phyloP scores from a whole-genome alignment of 306 rosid species.

The Citrullus colocynthis region DNA sequence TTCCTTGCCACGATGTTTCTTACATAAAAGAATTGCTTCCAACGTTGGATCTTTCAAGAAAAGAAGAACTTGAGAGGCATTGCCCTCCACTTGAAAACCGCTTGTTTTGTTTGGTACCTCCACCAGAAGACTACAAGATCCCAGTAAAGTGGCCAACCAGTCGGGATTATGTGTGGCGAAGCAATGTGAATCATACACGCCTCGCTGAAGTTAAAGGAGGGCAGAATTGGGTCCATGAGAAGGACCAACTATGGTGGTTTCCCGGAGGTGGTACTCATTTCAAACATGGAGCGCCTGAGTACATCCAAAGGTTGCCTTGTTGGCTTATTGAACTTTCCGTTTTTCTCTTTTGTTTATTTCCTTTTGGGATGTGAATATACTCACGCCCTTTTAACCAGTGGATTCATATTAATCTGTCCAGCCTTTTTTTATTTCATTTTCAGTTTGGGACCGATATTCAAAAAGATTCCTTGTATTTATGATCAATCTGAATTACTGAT shows the following conservation, averaged over 20 bases:
- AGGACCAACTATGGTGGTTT: slow-evolving; percentile 85
- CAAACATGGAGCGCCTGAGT: slow-evolving; percentile 85
- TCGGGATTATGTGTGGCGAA: slow-evolving; percentile 89
- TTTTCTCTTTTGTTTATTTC: not conserved
- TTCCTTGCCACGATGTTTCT: slow-evolving; percentile 68
- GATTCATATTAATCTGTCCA: not conserved
- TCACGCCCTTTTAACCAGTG: not conserved
- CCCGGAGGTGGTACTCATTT: slow-evolving; percentile 99
- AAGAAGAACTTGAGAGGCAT: slow-evolving; percentile 79
- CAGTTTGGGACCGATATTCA: not conserved
- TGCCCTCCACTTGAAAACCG: slow-evolving; percentile 74
- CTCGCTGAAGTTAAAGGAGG: slow-evolving; percentile 95
- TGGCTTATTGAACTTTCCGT: not conserved
- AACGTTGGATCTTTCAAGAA: slow-evolving; percentile 53
- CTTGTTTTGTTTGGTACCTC: slow-evolving; percentile 79
- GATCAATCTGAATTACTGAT: not conserved
- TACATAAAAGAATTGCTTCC: slow-evolving; percentile 40
- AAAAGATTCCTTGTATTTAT: not conserved
- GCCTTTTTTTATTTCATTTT: not conserved
- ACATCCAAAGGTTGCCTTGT: slow-evolving; percentile 58
- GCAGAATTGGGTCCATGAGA: slow-evolving; percentile 92
- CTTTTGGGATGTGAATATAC: not conserved
- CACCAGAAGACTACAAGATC: slow-evolving; percentile 70
- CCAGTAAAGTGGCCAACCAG: slow-evolving; percentile 86
- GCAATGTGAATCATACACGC: slow-evolving; percentile 82